Base-by-base conservation (phyloP, 192 early-diverging fungal genomes). In the Mortierella hygrophila region DNA sequence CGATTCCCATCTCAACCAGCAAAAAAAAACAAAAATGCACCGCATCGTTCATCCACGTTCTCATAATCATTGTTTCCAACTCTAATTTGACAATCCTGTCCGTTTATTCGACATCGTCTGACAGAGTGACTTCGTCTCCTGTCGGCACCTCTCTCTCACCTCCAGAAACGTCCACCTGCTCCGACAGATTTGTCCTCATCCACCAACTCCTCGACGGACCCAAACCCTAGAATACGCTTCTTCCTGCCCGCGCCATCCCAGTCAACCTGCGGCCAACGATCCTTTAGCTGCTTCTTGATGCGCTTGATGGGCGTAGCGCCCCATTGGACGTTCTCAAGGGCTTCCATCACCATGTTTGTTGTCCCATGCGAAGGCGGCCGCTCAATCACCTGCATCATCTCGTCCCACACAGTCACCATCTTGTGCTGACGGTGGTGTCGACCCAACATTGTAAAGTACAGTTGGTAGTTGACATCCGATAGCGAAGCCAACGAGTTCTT, bases 321-420 rank as follows among this genome's bases (percentile, higher is more conserved):
- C 83, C 83, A 85, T 7, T 85, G 83, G 5, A 85, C 83, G 72
- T 85, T 76, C 63, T 85, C 83, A 68, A 85, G 60, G 3, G 83
- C 78, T 47, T 85, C 83, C 2, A 63, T 76, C 44, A 80, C 75
- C 32, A 77, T 40, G 55, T 73, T 80, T 32, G 80, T 79, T 32
- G 70, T 57, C 70, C 37, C 20, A 16, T 41, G 65, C 4, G 78
- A 76, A 0, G 83, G 83, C 9, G 82, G 77, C 38, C 23, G 44
- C 41, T 70, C 77, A 23, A 75, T 63, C 52, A 44, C 44, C n/a
- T 47, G 23, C 70, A 85, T 80, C 83, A 85, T 85, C 8, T 77
- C 78, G 8, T 85, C 75, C 83, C 83, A 85, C 35, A 80, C 83
- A 20, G 63, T 78, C 2, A 80, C 60, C 69, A 85, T 80, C 78